Evolutionary conservation across 331 rosid species (phyloP), one percentile per base, ranked within the genome.

Genomic region (Arachis monticola): DNA sequence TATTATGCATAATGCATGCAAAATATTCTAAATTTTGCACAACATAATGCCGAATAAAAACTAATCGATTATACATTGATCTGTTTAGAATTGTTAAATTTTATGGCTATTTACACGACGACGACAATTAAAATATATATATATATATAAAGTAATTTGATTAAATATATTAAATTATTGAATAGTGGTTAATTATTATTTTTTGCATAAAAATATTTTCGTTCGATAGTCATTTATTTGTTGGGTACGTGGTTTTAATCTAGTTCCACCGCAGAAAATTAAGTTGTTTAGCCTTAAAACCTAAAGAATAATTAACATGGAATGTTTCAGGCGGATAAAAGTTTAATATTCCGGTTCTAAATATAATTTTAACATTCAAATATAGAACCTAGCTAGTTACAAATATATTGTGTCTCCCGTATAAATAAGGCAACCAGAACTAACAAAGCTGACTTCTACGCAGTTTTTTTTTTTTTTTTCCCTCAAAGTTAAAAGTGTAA

Each of bases 401-500:
- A 41, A 5, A 50, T 50, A 17, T 47, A 10, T 73, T 35, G 79
- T 64, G 45, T 41, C 38, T 41, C 40, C 45, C 8, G 31, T 10
- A 50, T 60, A 60, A 48, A 50, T 38, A 38, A 38, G 5, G 41
- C 65, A 73, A 41, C 10, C 22, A 48, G 40, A n/a, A 55, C 10
- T 55, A 12, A 64, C 64, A 80, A 64, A 71, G 38, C 32, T 14
- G 56, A 56, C 40, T 10, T n/a, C 8, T 56, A 42, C 3, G 35
- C 74, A 17, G 47, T 47, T 50, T 52, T 27, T 27, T 27, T 27
- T 22, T n/a, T 22, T 22, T 22, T 22, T 22, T 22, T 22, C 27
- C n/a, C 22, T 22, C 27, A 22, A 22, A 22, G 27, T 22, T 22
- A 22, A 22, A 22, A 22, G 27, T 22, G 0, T 22, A 0, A 22